Evolutionary conservation across 2,329 filamentous ascomycete species (phyloP).

Genomic region (Verticillium tricorpus): DNA sequence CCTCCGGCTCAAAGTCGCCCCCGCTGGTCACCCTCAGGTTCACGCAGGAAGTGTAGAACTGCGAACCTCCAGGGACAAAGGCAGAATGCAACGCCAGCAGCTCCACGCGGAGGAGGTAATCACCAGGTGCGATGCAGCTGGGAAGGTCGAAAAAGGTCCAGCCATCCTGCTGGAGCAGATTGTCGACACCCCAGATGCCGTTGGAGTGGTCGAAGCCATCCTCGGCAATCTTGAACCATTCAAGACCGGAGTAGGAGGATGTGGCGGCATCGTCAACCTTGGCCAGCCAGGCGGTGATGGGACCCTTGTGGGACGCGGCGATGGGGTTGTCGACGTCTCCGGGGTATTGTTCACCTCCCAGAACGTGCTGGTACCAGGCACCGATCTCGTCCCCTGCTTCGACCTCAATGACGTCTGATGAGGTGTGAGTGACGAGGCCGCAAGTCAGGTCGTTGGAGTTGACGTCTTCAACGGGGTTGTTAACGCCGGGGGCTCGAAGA

Average conservation of each 20-base stretch:
- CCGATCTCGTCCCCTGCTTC: conserved; percentile 47
- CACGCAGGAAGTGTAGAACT: conserved; percentile 50
- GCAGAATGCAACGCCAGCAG: conserved; percentile 49
- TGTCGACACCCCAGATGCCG: conserved; percentile 44
- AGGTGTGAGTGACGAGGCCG: conserved; percentile 37
- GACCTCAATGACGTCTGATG: conserved; percentile 39
- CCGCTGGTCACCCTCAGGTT: conserved; percentile 49
- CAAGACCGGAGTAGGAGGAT: conserved; percentile 31
- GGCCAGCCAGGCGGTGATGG: conserved; percentile 47
- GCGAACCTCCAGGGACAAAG: conserved; percentile 35
- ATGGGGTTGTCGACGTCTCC: conserved; percentile 50
- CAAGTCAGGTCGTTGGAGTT: conserved; percentile 44
- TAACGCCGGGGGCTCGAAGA: conserved; percentile 23
- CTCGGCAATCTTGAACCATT: conserved; percentile 52
- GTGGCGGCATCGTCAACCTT: conserved; percentile 47
- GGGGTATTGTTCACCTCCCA: conserved; percentile 46
- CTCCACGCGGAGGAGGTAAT: conserved; percentile 53
- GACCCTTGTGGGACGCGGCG: conserved; percentile 49
- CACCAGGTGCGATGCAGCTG: conserved; percentile 43
- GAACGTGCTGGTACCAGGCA: conserved; percentile 47
- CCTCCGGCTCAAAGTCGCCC: conserved; percentile 27
- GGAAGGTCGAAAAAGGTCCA: conserved; percentile 47
- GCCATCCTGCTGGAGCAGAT: conserved; percentile 35
- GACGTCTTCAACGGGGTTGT: conserved; percentile 49
- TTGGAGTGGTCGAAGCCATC: conserved; percentile 38